Percentiles rank a stretch among this genome's conserved stretches.
Evolutionary conservation across 176 grass and related monocot genomes (phyloP).

Genomic region (Oryza coarctata): DNA sequence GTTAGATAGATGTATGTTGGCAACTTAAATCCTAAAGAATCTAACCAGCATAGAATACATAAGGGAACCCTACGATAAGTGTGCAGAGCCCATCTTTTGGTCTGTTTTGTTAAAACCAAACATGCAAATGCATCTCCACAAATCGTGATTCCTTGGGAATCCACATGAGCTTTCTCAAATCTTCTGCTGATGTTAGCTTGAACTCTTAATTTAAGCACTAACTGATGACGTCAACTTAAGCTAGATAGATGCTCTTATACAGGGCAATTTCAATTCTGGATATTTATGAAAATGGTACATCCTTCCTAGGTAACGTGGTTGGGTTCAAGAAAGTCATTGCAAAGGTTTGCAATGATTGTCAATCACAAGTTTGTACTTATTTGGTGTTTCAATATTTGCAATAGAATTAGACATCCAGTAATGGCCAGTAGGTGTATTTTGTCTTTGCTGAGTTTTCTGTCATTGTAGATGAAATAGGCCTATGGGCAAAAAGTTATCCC

Average conservation of each 20-base stretch:
- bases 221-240: background rate
- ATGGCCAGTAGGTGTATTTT: background rate
- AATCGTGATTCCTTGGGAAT: background rate
- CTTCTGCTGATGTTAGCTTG: background rate
- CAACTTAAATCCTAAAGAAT: background rate
- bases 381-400: background rate
- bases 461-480: background rate
- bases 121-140: background rate
- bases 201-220: background rate
- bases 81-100: background rate
- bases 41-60: background rate
- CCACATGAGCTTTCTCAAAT: background rate
- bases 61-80: background rate
- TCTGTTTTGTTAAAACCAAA: background rate
- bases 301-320: background rate
- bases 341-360: background rate
- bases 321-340: background rate
- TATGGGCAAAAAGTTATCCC: background rate
- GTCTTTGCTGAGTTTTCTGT: background rate
- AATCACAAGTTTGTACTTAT: background rate
- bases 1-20: background rate
- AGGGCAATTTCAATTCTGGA: background rate
- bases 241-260: background rate
- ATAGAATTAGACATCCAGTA: background rate
- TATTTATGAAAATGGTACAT: background rate